Base-by-base conservation (phyloP, 2,329 filamentous ascomycete genomes). In the Trichoderma brevicompactum region DNA sequence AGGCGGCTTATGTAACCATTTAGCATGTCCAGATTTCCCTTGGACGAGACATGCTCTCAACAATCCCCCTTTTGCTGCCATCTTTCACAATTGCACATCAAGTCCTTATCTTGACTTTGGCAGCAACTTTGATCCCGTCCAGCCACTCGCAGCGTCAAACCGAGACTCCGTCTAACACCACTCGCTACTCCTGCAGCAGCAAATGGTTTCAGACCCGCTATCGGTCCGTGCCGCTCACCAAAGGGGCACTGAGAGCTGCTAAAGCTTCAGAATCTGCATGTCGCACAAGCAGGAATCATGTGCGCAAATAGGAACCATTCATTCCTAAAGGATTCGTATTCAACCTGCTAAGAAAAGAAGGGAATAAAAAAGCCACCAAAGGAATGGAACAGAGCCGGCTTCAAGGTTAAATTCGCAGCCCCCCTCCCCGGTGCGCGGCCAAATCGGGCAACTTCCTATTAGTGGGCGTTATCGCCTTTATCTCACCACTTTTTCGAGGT, bases 161-260 rank as follows among this genome's bases (percentile, higher is more conserved):
- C 7, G 49, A 17, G 28, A 50, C 48, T 34, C 28, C 34, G 3
- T 19, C 50, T 38, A 19, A 19, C 32, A 40, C 40, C 5, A 41
- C 9, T 34, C 32, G n/a, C 28, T 32, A 5, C 46, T 28, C 46
- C 46, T 3, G 23, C 46, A 50, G 49, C n/a, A 44, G 43, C 10
- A 19, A 19, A 38, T 32, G 36, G 54, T 34, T 32, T 34, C 61
- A 56, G 61, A 64, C 53, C 61, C 53, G 61, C 61, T 43, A 50
- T 49, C 61, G 61, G 61, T 41, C 61, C 61, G 61, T 56, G 53
- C 61, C 61, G 58, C 58, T 36, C 34, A 52, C 46, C 48, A 13
- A 53, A 52, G 40, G 2, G n/a, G 23, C 52, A 10, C 40, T 5
- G 9, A 28, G 13, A 12, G n/a, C 40, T 15, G 8, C 13, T 28